These are phyloP conservation scores for Leccinum fibrillosum DNA, from an alignment of 768 basidiomycete species.

Conservation along the genomic window DNA sequence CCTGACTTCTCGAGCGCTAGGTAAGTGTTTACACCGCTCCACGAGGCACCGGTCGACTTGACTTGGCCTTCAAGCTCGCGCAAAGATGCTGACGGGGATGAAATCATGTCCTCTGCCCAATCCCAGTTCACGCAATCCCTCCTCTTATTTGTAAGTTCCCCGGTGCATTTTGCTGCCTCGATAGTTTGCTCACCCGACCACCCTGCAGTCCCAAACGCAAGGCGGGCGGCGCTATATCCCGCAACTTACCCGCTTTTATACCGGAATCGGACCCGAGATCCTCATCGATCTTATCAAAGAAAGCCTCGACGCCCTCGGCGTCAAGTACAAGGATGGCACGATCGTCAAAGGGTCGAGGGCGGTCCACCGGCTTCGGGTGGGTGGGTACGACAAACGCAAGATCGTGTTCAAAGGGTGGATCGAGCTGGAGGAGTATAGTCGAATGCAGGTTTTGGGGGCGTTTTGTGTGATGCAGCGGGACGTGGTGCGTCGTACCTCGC, in stretches of 20 bases:
- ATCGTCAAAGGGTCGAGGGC: conserved; percentile 12
- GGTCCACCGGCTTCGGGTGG: conserved; percentile 51
- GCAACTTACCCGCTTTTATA: conserved; percentile 80
- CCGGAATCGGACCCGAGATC: conserved; percentile 49
- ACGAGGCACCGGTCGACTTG: not conserved
- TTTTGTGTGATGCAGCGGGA: conserved; percentile 73
- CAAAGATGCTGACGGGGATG: conserved; percentile 55
- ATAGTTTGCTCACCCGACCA: not conserved
- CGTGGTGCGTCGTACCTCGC: conserved; percentile 42
- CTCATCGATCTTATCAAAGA: conserved; percentile 55
- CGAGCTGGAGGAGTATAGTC: conserved; percentile 59
- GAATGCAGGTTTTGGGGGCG: conserved; percentile 47
- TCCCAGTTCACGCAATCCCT: conserved; percentile 81
- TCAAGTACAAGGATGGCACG: conserved; percentile 45
- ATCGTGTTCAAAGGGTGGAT: conserved; percentile 73
- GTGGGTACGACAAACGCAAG: conserved; percentile 63
- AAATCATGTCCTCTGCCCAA: conserved; percentile 54
- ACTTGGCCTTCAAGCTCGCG: conserved; percentile 7
- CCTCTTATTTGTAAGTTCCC: conserved; percentile 67
- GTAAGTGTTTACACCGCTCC: conserved; percentile 27
- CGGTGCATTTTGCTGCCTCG: not conserved
- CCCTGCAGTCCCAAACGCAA: conserved; percentile 75
- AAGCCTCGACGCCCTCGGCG: conserved; percentile 45
- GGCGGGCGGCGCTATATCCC: conserved; percentile 68
- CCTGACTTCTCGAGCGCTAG: conserved; percentile 40